Conservation (phyloP, 768 basidiomycete genomes). For the Amanita pallidorosea region DNA sequence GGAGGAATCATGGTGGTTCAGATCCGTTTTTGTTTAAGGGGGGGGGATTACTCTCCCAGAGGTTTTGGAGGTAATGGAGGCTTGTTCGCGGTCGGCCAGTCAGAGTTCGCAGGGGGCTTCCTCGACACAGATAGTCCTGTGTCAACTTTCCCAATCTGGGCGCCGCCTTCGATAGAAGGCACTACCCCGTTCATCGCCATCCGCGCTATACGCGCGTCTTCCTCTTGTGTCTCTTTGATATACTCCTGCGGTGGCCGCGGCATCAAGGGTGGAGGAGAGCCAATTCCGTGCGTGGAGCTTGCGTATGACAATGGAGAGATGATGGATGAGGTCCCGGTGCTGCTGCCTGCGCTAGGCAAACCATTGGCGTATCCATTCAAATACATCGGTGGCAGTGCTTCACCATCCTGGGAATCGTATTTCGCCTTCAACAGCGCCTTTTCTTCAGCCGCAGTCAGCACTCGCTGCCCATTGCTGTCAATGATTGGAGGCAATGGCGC, state of each 20-base stretch:
- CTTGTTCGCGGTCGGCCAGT: background rate
- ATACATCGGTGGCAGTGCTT: constrained; percentile 11
- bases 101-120: background rate
- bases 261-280: constrained; percentile 54
- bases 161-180: constrained; percentile 7
- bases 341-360: background rate
- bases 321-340: background rate
- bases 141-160: background rate
- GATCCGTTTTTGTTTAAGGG: too few species aligned
- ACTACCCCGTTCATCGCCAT: constrained; percentile 22
- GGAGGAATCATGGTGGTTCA: too few species aligned
- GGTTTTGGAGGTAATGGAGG: constrained; percentile 14
- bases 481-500: constrained; percentile 20
- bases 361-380: constrained; percentile 15
- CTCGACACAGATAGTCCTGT: background rate
- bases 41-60: constrained; percentile 14
- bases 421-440: constrained; percentile 59
- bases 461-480: constrained; percentile 11
- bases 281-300: constrained; percentile 7
- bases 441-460: constrained; percentile 68
- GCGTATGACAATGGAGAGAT: constrained; percentile 11
- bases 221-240: constrained; percentile 73
- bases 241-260: constrained; percentile 74
- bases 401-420: constrained; percentile 45
- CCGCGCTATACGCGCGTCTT: constrained; percentile 47